These are phyloP conservation scores for Nicotiana otophora DNA, from an alignment of 257 asterid species.

Conservation along the genomic window DNA sequence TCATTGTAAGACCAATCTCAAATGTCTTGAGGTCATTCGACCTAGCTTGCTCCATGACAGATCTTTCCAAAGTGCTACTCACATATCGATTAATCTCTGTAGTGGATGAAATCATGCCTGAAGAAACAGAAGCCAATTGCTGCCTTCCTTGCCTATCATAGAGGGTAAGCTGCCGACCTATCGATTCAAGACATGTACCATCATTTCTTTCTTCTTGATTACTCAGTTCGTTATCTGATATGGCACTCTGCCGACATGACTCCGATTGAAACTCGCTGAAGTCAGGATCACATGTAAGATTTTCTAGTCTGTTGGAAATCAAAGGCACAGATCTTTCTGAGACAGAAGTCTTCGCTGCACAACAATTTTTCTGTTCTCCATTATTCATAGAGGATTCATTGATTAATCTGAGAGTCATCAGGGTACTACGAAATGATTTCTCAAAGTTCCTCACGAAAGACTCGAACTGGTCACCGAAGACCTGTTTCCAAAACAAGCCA, in stretches of 20 bases:
- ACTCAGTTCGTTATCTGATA: constrained; percentile 8
- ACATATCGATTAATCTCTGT: constrained; percentile 20
- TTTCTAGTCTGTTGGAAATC: constrained; percentile 19
- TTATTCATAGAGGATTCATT: constrained; percentile 37
- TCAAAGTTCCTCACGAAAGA: constrained; percentile 38
- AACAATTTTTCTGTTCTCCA: constrained; percentile 23
- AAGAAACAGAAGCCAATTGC: constrained; percentile 31
- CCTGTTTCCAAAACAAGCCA: constrained; percentile 34
- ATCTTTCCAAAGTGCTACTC: constrained; percentile 53
- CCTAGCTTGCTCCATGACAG: constrained; percentile 76
- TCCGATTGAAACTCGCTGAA: constrained; percentile 19
- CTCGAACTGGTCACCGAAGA: constrained; percentile 30
- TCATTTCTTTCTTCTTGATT: constrained; percentile 31
- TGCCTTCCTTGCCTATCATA: constrained; percentile 32
- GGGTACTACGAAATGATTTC: constrained; percentile 42
- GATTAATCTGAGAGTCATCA: constrained; percentile 53
- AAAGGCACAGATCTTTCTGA: constrained; percentile 22
- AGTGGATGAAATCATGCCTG: constrained; percentile 24
- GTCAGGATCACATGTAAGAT: constrained; percentile 18
- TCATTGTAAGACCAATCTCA: constrained; percentile 63
- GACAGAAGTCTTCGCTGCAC: constrained; percentile 21
- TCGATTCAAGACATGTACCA: constrained; percentile 11
- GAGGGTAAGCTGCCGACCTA: constrained; percentile 43
- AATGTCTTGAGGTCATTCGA: constrained; percentile 70
- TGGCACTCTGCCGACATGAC: constrained; percentile 15